Conservation (phyloP, 2,329 filamentous ascomycete genomes). For the Colletotrichum plurivorum region DNA sequence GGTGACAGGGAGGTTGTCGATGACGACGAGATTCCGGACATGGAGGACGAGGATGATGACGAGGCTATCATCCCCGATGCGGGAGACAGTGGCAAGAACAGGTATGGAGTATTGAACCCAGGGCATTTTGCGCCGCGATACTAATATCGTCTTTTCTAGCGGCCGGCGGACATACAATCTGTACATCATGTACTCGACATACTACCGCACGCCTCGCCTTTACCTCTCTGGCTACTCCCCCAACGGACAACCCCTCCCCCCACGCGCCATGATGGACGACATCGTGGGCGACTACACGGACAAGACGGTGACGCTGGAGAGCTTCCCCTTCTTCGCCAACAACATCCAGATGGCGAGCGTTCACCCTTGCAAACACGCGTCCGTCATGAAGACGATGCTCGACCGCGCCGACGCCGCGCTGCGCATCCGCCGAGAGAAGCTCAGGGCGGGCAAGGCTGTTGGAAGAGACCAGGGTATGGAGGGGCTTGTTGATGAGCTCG, state of each 20-base stretch:
- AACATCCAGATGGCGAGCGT: constrained; percentile 96
- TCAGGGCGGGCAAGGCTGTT: constrained; percentile 71
- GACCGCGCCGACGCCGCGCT: constrained; percentile 95
- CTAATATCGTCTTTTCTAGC: constrained; percentile 59
- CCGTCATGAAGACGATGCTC: constrained; percentile 97
- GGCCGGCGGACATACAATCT: constrained; percentile 94
- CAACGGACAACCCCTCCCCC: constrained; percentile 84
- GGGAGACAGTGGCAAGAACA: constrained; percentile 61
- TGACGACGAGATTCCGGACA: constrained; percentile 94
- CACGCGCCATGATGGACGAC: constrained; percentile 94
- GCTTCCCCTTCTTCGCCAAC: constrained; percentile 94
- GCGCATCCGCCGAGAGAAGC: constrained; percentile 88
- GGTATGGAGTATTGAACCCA: constrained; percentile 51
- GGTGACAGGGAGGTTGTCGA: constrained; percentile 79
- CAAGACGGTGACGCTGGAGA: constrained; percentile 98
- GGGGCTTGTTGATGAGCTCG: constrained; percentile 86
- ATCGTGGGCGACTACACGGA: constrained; percentile 97
- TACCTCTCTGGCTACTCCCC: constrained; percentile 93
- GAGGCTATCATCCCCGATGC: constrained; percentile 94
- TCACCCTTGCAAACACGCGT: constrained; percentile 96
- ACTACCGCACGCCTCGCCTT: constrained; percentile 95
- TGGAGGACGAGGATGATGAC: constrained; percentile 98
- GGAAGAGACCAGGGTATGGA: constrained; percentile 77
- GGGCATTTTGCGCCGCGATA: constrained; percentile 1
- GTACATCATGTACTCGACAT: constrained; percentile 98